These are phyloP conservation scores for Rhodamnia rubescens DNA, from an alignment of 345 rosid species.

Conservation along the genomic window DNA sequence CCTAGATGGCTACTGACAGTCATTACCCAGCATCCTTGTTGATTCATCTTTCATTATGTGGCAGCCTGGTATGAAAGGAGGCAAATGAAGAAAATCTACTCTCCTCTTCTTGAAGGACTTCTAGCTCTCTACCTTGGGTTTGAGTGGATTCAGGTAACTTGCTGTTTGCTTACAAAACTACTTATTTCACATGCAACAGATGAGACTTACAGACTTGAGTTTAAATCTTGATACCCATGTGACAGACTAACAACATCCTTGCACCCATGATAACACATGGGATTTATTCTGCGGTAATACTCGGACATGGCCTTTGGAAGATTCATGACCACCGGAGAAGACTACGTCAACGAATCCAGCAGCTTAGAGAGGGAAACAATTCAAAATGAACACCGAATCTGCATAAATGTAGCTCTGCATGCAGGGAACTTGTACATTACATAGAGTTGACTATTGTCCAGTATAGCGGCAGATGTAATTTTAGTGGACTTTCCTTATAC, in stretches of 20 bases:
- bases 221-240: not conserved
- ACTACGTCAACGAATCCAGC: conserved; percentile 63
- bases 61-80: conserved; percentile 97
- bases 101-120: conserved; percentile 90
- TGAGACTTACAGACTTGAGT: not conserved
- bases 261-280: conserved; percentile 89
- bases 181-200: not conserved
- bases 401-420: not conserved
- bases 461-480: not conserved
- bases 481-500: not conserved
- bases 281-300: conserved; percentile 67
- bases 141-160: conserved; percentile 82
- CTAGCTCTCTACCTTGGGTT: conserved; percentile 87
- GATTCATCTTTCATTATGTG: not conserved
- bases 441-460: not conserved
- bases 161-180: not conserved
- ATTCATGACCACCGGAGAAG: conserved; percentile 73
- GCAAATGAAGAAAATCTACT: conserved; percentile 94
- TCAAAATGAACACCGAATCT: conserved; percentile 5
- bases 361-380: conserved; percentile 35
- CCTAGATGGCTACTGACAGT: not conserved
- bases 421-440: conserved; percentile 11
- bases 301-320: conserved; percentile 93
- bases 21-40: not conserved
- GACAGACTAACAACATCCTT: conserved; percentile 76